Conservation (phyloP, 805 yeast species). For the Monosporozyma unispora region DNA sequence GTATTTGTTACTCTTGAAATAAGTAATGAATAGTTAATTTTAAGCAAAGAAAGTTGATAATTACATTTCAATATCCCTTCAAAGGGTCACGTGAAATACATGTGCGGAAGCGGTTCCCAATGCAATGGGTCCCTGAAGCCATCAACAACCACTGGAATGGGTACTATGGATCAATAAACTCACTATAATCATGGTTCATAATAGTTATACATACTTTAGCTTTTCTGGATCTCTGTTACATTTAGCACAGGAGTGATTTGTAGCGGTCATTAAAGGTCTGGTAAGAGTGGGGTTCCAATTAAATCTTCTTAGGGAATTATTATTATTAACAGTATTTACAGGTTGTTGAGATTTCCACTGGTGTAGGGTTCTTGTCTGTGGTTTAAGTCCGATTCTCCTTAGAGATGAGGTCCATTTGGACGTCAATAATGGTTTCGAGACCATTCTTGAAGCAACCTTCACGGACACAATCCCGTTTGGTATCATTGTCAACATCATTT, state of each 20-base stretch:
- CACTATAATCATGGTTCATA: too few species aligned
- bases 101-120: not conserved
- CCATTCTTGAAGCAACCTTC: not conserved
- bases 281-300: not conserved
- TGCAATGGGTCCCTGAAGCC: not conserved
- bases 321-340: not conserved
- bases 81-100: not conserved
- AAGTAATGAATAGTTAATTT: not conserved
- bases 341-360: not conserved
- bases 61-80: not conserved
- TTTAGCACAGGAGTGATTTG: slow-evolving; percentile 11
- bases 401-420: not conserved
- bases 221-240: slow-evolving; percentile 8
- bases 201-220: slow-evolving; percentile 9
- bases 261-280: slow-evolving; percentile 9
- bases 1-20: not conserved
- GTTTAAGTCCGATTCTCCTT: not conserved
- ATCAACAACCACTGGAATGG: not conserved
- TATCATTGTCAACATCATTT: not conserved
- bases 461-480: not conserved
- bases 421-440: not conserved
- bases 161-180: too few species aligned
- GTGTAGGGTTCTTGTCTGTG: not conserved
- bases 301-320: not conserved
- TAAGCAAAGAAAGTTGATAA: not conserved